A percentile compares a stretch with the other conserved stretches of the same genome.
Conservation (phyloP, 202 grass and related monocot species). For the Schoenoplectus tabernaemontani region DNA sequence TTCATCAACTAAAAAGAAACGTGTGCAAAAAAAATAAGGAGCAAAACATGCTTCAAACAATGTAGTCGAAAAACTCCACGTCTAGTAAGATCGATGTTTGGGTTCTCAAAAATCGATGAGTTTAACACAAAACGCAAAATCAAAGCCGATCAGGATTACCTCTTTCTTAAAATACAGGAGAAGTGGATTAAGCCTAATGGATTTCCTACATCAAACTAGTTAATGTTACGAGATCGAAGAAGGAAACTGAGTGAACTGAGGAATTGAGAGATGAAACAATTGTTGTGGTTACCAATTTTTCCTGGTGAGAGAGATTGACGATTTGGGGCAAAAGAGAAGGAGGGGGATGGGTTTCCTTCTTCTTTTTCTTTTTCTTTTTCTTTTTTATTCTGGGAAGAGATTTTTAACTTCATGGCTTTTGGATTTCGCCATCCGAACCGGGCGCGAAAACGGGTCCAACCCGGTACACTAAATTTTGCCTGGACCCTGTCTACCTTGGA, state of each 20-base stretch:
- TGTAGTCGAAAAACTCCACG: neutral
- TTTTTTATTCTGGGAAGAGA: neutral
- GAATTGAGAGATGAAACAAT: neutral
- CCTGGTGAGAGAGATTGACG: neutral
- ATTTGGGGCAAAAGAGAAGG: constrained; percentile 11
- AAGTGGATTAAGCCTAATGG: neutral
- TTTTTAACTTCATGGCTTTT: neutral
- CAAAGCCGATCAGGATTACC: constrained; percentile 8
- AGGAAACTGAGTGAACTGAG: neutral
- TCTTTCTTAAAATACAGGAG: constrained; percentile 2
- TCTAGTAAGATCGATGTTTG: neutral
- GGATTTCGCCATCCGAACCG: neutral
- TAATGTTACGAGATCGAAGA: neutral
- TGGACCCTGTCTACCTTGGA: neutral
- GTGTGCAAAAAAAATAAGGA: neutral
- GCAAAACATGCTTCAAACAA: neutral
- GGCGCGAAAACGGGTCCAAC: neutral
- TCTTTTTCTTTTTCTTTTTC: neutral
- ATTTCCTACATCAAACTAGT: neutral
- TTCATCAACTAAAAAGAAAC: neutral
- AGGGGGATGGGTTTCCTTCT: constrained; percentile 17
- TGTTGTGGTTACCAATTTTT: neutral
- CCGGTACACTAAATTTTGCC: neutral
- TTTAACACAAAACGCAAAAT: neutral
- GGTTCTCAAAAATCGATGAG: neutral